phyloP scores from a whole-genome alignment of 306 rosid genomes.

The Inga oerstediana region DNA sequence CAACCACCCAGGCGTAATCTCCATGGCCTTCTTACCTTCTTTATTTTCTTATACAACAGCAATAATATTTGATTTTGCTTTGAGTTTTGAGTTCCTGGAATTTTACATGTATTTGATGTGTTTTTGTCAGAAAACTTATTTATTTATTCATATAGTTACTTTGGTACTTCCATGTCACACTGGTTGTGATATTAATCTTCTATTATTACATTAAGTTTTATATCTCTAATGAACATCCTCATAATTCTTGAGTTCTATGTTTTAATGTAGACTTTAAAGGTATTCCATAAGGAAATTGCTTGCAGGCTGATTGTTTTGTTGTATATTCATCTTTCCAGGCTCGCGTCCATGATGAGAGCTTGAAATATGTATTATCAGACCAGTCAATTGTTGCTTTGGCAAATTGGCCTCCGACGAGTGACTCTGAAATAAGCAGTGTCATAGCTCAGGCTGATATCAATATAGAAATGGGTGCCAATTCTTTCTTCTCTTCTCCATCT shows the following conservation, averaged over 20 bases:
- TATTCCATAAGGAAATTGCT: constrained; percentile 15
- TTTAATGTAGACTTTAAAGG: constrained; percentile 1
- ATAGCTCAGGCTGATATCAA: constrained; percentile 65
- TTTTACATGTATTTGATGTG: neutral
- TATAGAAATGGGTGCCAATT: constrained; percentile 52
- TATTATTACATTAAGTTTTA: neutral
- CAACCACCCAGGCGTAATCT: neutral
- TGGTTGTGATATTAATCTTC: neutral
- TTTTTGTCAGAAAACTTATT: neutral
- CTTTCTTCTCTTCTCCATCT: constrained; percentile 62
- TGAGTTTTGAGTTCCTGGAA: neutral
- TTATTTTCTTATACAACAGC: neutral
- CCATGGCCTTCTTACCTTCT: neutral
- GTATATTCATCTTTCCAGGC: constrained; percentile 67
- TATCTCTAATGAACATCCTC: neutral
- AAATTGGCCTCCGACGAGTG: constrained; percentile 47
- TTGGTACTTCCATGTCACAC: neutral
- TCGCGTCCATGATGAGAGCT: constrained; percentile 91
- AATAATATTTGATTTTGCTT: neutral
- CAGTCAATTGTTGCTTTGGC: constrained; percentile 84
- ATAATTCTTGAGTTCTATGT: neutral
- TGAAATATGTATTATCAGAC: constrained; percentile 80
- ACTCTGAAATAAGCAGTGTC: constrained; percentile 47
- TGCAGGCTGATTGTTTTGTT: constrained; percentile 34
- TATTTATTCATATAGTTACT: neutral